Evolutionary conservation across 169 alveolate genomes (phyloP).

Genomic region (Besnoitia besnoiti): DNA sequence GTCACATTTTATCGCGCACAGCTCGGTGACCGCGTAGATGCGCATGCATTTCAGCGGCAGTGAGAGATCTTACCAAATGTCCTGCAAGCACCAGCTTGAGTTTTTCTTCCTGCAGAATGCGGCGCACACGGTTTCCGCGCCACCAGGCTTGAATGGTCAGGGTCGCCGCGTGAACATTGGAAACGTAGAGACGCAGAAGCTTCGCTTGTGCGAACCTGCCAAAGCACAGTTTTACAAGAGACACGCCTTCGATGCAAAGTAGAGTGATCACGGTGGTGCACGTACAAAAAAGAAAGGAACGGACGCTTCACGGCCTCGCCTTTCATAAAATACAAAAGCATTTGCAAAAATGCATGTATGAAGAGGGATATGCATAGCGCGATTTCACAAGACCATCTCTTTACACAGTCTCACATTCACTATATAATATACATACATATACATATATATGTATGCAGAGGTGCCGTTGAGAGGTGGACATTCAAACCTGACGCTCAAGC

Average conservation of each 20-base stretch:
- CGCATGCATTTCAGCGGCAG: neutral
- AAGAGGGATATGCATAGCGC: neutral
- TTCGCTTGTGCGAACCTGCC: slow-evolving; percentile 57
- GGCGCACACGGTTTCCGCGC: slow-evolving; percentile 74
- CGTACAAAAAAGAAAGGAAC: no score
- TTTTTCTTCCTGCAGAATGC: slow-evolving; percentile 75
- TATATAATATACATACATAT: neutral
- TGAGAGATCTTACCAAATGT: slow-evolving; percentile 60
- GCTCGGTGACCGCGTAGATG: no score
- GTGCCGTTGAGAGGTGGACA: no score
- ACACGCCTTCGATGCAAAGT: no score
- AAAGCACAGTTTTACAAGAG: no score
- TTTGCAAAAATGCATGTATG: neutral
- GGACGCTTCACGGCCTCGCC: no score
- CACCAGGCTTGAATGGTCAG: slow-evolving; percentile 75
- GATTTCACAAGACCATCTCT: no score
- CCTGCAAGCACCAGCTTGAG: slow-evolving; percentile 68
- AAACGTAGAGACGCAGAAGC: slow-evolving; percentile 40
- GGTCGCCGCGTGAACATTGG: slow-evolving; percentile 60
- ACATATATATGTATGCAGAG: neutral
- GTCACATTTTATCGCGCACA: no score
- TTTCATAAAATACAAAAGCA: no score
- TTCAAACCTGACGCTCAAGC: no score
- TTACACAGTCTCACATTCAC: neutral
- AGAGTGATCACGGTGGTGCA: no score